Evolutionary conservation across 208 protist genomes (phyloP).

Genomic region (Leishmania guyanensis): DNA sequence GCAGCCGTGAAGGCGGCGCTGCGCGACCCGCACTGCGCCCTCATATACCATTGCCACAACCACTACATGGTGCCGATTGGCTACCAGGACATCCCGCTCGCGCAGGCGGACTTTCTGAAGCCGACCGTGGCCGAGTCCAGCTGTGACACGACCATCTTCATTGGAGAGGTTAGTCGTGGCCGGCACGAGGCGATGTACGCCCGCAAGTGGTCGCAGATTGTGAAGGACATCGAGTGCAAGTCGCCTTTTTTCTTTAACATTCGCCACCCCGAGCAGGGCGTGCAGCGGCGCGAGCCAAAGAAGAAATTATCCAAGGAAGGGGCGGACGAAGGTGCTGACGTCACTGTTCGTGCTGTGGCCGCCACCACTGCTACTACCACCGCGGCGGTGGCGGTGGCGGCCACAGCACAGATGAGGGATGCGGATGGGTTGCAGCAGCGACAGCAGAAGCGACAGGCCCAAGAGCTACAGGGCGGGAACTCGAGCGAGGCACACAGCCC

Average conservation of each 20-base stretch:
- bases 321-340: not conserved
- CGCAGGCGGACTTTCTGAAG: constrained; percentile 74
- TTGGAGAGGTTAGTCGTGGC: constrained; percentile 89
- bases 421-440: not conserved
- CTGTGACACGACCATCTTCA: constrained; percentile 87
- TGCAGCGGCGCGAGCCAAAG: constrained; percentile 55
- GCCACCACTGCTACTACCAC: not conserved
- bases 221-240: constrained; percentile 79
- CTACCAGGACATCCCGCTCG: constrained; percentile 84
- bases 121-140: constrained; percentile 36
- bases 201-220: constrained; percentile 79
- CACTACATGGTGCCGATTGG: constrained; percentile 94
- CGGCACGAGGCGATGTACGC: constrained; percentile 87
- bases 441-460: not conserved
- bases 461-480: not conserved
- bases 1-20: constrained; percentile 74
- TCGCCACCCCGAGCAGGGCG: constrained; percentile 79
- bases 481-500: not conserved
- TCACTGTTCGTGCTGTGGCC: not conserved
- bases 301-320: constrained; percentile 20
- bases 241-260: constrained; percentile 90
- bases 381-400: not conserved
- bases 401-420: not conserved
- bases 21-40: constrained; percentile 64
- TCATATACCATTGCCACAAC: constrained; percentile 95